Base-by-base conservation (phyloP, 257 asterid genomes). In the Fraxinus quadrangulata region DNA sequence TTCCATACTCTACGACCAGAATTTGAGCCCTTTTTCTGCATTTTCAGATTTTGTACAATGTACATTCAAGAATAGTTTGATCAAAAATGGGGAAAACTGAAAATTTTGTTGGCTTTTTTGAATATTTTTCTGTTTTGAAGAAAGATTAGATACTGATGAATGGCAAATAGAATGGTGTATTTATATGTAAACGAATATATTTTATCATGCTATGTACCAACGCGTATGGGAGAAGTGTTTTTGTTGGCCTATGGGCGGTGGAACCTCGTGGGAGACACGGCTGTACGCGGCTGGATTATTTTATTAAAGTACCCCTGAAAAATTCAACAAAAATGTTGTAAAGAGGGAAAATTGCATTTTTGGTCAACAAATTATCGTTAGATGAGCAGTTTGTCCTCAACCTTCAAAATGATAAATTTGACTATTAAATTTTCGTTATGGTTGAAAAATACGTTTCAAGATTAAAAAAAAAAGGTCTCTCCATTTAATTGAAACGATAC, bases 1-100 rank as follows among this genome's bases (percentile, higher is more conserved):
- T 87, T 78, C 97, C 97, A 93, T 9, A 90, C 86, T 77, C 88
- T 81, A 6, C 86, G 84, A 12, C 83, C 79, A 40, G 63, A 47
- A 9, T 63, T 3, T 7, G 88, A 78, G 70, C 81, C 80, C 75
- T 73, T 85, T 85, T 45, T 86, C 56, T 81, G 73, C 94, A 90
- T 91, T 77, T 65, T 85, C 69, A 63, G 69, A 26, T 12, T 63
- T 63, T 63, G 34, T 63, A 24, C 34, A 26, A 24, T 36, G 21
- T 24, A 63, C 36, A 23, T 63, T 63, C 69, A 59, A 59, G 67
- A 59, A 59, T 23, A n/a, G 23, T 54, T 59, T 21, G 24, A 59
- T 59, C 28, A 59, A 9, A n/a, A 59, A 59, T 59, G 36, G 69
- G 19, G 34, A 11, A 24, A 9, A 9, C 28, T 63, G 69, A 1